Conservation (phyloP, 345 rosid species). For the Psidium guajava region DNA sequence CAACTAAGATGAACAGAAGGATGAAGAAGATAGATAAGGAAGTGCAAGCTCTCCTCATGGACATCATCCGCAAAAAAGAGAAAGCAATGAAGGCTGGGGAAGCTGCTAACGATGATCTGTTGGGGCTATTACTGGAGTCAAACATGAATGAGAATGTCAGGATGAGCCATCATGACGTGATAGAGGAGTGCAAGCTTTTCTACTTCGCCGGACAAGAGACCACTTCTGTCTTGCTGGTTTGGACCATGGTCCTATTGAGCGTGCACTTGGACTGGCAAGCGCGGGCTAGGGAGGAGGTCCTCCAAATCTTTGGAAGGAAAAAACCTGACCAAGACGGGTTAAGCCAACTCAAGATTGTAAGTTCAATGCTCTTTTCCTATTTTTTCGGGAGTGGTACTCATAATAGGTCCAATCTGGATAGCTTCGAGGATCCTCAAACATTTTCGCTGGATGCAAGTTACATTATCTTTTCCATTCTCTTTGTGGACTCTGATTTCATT, state of each 20-base stretch:
- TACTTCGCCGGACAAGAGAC: conserved; percentile 66
- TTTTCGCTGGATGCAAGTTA: neutral
- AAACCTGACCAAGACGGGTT: conserved; percentile 30
- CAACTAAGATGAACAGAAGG: neutral
- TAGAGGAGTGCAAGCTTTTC: conserved; percentile 34
- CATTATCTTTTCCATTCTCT: neutral
- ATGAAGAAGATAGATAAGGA: neutral
- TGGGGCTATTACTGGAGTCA: neutral
- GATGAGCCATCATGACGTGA: conserved; percentile 17
- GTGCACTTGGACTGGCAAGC: conserved; percentile 47
- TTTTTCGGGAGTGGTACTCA: neutral
- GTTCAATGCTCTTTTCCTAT: neutral
- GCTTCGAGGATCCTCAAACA: neutral
- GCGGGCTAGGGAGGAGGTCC: conserved; percentile 40
- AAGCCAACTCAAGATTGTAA: conserved; percentile 18
- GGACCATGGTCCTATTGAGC: conserved; percentile 42
- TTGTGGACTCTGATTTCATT: neutral
- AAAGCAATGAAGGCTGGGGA: neutral
- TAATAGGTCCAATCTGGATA: neutral
- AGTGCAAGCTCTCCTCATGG: neutral
- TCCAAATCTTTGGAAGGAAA: conserved; percentile 15
- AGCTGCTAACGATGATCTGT: neutral
- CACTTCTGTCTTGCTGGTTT: conserved; percentile 34
- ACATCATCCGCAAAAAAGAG: neutral
- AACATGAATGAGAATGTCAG: neutral